Percentiles rank a stretch among this genome's conserved stretches.
These are phyloP conservation scores for Picea abies DNA, from an alignment of 83 land plant genomes.

Conservation along the genomic window DNA sequence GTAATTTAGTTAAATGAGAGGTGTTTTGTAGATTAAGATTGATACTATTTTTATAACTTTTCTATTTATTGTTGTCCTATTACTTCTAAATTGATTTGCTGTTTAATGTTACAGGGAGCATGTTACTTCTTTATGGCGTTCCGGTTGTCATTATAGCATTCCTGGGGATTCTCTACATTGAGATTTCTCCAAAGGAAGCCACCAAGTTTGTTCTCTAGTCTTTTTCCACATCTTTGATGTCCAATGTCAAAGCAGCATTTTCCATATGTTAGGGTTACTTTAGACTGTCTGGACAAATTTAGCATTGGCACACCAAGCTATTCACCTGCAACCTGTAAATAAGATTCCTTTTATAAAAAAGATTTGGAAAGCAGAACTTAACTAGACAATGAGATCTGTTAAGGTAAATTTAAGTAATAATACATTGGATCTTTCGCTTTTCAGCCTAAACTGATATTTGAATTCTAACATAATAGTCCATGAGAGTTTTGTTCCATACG, in stretches of 20 bases:
- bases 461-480: background rate
- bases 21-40: too few species aligned
- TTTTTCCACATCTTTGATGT: background rate
- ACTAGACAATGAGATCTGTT: background rate
- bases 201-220: conserved; percentile 21
- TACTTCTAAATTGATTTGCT: background rate
- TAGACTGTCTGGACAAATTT: background rate
- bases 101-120: conserved; percentile 36
- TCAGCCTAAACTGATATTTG: background rate
- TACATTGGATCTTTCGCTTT: background rate
- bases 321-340: background rate
- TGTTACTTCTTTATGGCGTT: conserved; percentile 53
- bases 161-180: conserved; percentile 46
- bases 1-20: too few species aligned
- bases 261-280: background rate
- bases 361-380: background rate
- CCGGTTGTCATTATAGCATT: conserved; percentile 57
- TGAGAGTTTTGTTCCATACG: background rate
- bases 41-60: too few species aligned
- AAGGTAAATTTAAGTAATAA: background rate
- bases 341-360: background rate
- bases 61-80: background rate
- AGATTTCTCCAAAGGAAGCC: conserved; percentile 35
- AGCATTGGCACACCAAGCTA: background rate
- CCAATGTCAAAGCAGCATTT: background rate